phyloP scores from a whole-genome alignment of 2,329 filamentous ascomycete genomes.

The Neofusicoccum umdonicola region DNA sequence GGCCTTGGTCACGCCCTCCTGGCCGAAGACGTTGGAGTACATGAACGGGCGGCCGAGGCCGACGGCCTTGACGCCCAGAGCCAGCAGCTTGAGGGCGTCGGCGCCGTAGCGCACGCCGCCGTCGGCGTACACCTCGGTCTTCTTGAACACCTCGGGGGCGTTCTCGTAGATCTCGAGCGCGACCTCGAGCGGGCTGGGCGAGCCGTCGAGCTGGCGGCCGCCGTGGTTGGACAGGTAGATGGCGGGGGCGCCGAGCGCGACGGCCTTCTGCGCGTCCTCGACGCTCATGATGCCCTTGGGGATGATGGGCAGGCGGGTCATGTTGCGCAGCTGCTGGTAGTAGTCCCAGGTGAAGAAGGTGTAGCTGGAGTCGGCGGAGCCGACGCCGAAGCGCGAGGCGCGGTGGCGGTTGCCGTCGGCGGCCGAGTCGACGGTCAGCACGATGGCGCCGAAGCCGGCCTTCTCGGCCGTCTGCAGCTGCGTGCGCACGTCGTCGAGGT shows the following conservation, averaged over 20 bases:
- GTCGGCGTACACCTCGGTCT: conserved; percentile 42
- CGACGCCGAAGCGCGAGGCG: conserved; percentile 32
- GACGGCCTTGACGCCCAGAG: conserved; percentile 39
- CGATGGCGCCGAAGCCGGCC: conserved; percentile 39
- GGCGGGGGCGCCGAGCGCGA: conserved; percentile 36
- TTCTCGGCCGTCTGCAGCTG: conserved; percentile 33
- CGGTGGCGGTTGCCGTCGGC: conserved; percentile 39
- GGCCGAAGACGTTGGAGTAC: conserved; percentile 57
- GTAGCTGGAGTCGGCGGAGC: conserved; percentile 31
- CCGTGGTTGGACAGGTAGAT: conserved; percentile 45
- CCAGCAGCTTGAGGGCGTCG: conserved; percentile 39
- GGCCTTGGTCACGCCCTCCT: conserved; percentile 59
- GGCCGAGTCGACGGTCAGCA: conserved; percentile 43
- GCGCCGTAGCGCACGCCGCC: conserved; percentile 41
- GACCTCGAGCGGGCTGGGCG: conserved; percentile 69
- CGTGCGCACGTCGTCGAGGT: conserved; percentile 29
- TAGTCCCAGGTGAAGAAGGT: conserved; percentile 34
- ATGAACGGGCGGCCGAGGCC: conserved; percentile 52
- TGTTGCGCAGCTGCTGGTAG: conserved; percentile 35
- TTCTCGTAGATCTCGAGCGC: conserved; percentile 71
- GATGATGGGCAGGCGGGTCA: conserved; percentile 39
- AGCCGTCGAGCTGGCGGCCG: conserved; percentile 43
- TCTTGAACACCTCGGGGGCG: conserved; percentile 38
- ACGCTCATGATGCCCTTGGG: conserved; percentile 42
- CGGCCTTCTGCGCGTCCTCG: conserved; percentile 37